Evolutionary conservation across 2,329 filamentous ascomycete genomes (phyloP).

Genomic region (Colletotrichum spinosum): DNA sequence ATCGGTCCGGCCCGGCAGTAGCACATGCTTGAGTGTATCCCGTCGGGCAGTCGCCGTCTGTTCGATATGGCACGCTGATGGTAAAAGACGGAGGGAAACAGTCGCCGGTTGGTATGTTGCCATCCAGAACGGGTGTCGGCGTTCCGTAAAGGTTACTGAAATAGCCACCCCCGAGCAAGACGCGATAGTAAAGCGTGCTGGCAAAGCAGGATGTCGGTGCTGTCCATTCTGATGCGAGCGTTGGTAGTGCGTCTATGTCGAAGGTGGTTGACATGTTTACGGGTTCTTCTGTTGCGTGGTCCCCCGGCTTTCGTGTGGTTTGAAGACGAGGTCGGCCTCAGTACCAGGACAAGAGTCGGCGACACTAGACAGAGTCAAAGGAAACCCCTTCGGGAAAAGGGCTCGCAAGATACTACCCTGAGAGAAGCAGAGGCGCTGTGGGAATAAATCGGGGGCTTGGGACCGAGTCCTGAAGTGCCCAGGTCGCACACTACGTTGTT

Average conservation of each 20-base stretch:
- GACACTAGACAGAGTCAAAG: too few species aligned
- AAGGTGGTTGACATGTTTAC: too few species aligned
- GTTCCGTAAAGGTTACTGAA: slow-evolving; percentile 36
- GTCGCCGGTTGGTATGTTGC: slow-evolving; percentile 24
- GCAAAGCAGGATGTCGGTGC: slow-evolving; percentile 33
- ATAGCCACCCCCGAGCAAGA: slow-evolving; percentile 7
- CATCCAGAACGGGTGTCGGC: slow-evolving; percentile 30
- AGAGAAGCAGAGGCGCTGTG: background rate
- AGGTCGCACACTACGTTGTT: background rate
- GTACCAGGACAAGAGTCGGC: too few species aligned
- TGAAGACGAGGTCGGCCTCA: too few species aligned
- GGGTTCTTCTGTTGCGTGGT: too few species aligned
- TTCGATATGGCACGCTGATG: slow-evolving; percentile 24
- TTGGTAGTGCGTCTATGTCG: background rate
- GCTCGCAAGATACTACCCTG: too few species aligned
- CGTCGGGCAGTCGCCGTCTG: slow-evolving; percentile 27
- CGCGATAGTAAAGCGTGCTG: slow-evolving; percentile 8
- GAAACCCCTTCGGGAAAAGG: too few species aligned
- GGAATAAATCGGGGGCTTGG: background rate
- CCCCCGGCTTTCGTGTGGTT: too few species aligned
- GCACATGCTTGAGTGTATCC: slow-evolving; percentile 36
- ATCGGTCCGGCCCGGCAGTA: slow-evolving; percentile 5
- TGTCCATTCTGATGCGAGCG: slow-evolving; percentile 32
- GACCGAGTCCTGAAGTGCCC: background rate
- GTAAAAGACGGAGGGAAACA: slow-evolving; percentile 30